phyloP scores from a whole-genome alignment of 2,329 filamentous ascomycete species.

The Nothopassalora personata region DNA sequence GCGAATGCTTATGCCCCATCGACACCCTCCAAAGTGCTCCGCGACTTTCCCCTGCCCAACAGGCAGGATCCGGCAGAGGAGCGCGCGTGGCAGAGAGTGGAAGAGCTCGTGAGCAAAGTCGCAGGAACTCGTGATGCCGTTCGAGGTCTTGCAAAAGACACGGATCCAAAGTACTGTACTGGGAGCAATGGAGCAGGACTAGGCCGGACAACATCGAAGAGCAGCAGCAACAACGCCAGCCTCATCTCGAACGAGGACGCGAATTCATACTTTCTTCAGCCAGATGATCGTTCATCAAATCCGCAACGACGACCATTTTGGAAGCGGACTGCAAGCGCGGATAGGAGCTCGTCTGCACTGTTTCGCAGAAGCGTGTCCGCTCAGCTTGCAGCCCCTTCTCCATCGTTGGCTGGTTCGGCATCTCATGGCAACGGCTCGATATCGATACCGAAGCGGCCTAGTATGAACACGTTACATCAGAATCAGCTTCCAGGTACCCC shows the following conservation, averaged over 20 bases:
- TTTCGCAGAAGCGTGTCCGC: conserved; percentile 49
- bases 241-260: conserved; percentile 33
- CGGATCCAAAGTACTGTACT: conserved; percentile 57
- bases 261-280: conserved; percentile 41
- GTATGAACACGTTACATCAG: conserved; percentile 19
- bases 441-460: conserved; percentile 33
- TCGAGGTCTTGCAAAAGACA: conserved; percentile 78
- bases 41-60: conserved; percentile 12
- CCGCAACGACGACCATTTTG: conserved; percentile 73
- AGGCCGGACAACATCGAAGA: conserved; percentile 24
- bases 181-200: conserved; percentile 34
- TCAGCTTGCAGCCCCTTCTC: conserved; percentile 48
- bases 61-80: conserved; percentile 55
- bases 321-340: conserved; percentile 72
- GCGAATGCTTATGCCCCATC: conserved; percentile 26
- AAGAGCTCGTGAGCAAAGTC: conserved; percentile 77
- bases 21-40: conserved; percentile 25
- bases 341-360: conserved; percentile 37
- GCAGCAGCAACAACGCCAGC: conserved; percentile 33
- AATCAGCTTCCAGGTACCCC: conserved; percentile 12
- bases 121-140: conserved; percentile 85
- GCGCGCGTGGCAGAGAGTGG: conserved; percentile 80
- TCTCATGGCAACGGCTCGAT: conserved; percentile 34
- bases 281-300: conserved; percentile 18
- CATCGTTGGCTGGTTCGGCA: conserved; percentile 24